Evolutionary conservation across 2,329 filamentous ascomycete species (phyloP).

Genomic region (Xylariaceae sp.): DNA sequence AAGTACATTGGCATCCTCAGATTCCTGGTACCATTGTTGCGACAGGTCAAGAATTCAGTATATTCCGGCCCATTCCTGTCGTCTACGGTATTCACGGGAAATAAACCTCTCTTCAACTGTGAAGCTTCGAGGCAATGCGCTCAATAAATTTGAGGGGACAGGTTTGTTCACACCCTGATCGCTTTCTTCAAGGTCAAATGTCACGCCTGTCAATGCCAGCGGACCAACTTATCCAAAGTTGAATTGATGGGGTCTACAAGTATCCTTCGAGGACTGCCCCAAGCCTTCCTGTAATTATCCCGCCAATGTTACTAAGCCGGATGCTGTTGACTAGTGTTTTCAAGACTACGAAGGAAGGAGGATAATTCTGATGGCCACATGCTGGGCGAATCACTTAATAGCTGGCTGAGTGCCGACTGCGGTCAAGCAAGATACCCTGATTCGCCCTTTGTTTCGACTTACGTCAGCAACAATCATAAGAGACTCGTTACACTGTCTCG

Average conservation of each 20-base stretch:
- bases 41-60: conserved; percentile 88
- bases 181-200: not conserved
- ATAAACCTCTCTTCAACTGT: conserved; percentile 16
- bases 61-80: conserved; percentile 84
- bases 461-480: no score
- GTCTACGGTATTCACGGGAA: conserved; percentile 52
- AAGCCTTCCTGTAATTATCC: no score
- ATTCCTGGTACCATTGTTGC: conserved; percentile 89
- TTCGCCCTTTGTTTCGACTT: no score
- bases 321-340: no score
- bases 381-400: no score
- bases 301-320: not conserved
- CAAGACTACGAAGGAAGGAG: no score
- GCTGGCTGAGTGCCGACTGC: no score
- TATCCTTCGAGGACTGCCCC: not conserved
- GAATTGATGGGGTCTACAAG: not conserved
- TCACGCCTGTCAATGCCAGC: not conserved
- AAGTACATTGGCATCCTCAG: conserved; percentile 96
- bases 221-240: not conserved
- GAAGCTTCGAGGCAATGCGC: not conserved
- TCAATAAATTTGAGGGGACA: not conserved
- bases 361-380: no score
- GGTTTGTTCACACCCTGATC: not conserved
- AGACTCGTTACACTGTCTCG: no score
- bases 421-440: no score